Conservation (phyloP, 371 early-diverging fungal species). For the Actinomortierella wolfii region DNA sequence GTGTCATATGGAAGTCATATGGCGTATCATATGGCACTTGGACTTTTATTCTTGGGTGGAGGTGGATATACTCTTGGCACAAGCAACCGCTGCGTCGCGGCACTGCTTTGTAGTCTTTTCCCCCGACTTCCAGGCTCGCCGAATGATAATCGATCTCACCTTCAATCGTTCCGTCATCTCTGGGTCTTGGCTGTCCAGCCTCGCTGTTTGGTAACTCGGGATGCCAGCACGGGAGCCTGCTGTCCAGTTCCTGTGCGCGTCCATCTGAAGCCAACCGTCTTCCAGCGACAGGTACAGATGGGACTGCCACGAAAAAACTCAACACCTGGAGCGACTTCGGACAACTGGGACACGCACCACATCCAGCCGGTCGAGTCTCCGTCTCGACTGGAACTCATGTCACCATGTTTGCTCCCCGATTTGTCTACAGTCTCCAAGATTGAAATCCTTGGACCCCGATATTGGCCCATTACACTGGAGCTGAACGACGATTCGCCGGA, state of each 20-base stretch:
- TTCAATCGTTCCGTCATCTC: constrained; percentile 86
- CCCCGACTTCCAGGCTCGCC: constrained; percentile 75
- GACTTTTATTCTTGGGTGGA: constrained; percentile 81
- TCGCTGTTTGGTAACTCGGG: constrained; percentile 76
- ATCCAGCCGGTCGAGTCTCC: constrained; percentile 1
- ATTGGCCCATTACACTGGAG: constrained; percentile 63
- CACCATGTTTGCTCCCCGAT: constrained; percentile 72
- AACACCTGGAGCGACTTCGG: too few species aligned
- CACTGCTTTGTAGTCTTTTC: constrained; percentile 74
- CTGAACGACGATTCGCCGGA: constrained; percentile 17
- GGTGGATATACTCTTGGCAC: constrained; percentile 79
- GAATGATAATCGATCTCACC: constrained; percentile 75
- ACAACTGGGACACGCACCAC: too few species aligned
- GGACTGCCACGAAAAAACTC: too few species aligned
- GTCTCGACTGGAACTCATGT: constrained; percentile 46
- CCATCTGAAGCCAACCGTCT: constrained; percentile 18
- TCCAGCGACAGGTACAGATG: neutral
- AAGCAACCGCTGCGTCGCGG: constrained; percentile 70
- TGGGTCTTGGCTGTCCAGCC: constrained; percentile 86
- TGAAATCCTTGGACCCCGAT: constrained; percentile 57
- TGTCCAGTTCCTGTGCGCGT: constrained; percentile 62
- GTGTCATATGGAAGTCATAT: constrained; percentile 82
- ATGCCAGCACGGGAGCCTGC: constrained; percentile 60
- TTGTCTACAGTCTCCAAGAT: constrained; percentile 59
- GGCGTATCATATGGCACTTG: constrained; percentile 84